Evolutionary conservation across 257 asterid species (phyloP).

Genomic region (Lantana camara): DNA sequence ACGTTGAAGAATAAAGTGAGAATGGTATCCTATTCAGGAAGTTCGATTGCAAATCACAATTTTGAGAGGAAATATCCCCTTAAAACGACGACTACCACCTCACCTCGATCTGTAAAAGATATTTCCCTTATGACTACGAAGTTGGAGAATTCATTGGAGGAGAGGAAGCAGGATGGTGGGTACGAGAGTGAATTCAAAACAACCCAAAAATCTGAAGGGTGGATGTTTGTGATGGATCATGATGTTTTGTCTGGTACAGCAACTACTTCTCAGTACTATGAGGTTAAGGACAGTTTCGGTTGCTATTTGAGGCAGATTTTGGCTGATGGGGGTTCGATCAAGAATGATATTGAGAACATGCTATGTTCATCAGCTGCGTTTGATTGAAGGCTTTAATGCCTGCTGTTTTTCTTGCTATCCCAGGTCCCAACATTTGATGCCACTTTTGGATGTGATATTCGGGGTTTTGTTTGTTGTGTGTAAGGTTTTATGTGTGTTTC

Average conservation of each 20-base stretch:
- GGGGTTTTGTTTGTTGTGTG: too few relatives aligned
- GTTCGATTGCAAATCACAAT: background rate
- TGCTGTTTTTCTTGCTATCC: too few relatives aligned
- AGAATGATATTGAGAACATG: slow-evolving; percentile 34
- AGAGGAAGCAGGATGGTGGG: slow-evolving; percentile 28
- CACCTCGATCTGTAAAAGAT: slow-evolving; percentile 37
- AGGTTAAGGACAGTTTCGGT: slow-evolving; percentile 30
- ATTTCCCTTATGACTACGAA: slow-evolving; percentile 40
- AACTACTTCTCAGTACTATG: slow-evolving; percentile 45
- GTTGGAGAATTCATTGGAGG: slow-evolving; percentile 47
- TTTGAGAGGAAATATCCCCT: slow-evolving; percentile 55
- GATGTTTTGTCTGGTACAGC: slow-evolving; percentile 68
- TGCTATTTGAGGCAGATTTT: slow-evolving; percentile 53
- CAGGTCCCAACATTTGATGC: too few relatives aligned
- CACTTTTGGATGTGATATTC: too few relatives aligned
- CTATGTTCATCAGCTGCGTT: slow-evolving; percentile 39
- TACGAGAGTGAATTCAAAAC: slow-evolving; percentile 36
- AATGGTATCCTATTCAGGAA: slow-evolving; percentile 32
- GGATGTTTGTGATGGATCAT: slow-evolving; percentile 64
- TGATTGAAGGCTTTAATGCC: background rate
- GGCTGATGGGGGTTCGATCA: slow-evolving; percentile 48
- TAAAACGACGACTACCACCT: slow-evolving; percentile 31
- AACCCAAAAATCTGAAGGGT: slow-evolving; percentile 54
- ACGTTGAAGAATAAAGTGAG: slow-evolving; percentile 37
- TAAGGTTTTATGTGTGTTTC: too few relatives aligned